Evolutionary conservation across 148 eudicot genomes (phyloP).

Genomic region (Agrostemma githago): DNA sequence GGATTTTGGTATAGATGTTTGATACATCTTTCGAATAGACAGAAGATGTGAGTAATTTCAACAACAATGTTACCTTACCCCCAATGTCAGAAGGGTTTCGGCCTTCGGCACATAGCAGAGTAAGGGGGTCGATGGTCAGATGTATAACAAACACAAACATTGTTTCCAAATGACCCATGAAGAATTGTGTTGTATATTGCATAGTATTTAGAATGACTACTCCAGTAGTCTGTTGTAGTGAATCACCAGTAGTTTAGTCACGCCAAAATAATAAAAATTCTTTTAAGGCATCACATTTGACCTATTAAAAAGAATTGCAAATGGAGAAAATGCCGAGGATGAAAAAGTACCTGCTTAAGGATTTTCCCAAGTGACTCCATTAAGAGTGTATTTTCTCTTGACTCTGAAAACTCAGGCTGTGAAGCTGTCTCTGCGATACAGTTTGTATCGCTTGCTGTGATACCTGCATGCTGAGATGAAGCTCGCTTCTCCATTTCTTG

Average conservation of each 20-base stretch:
- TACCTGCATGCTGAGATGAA: conserved; percentile 24
- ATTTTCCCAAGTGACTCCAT: conserved; percentile 71
- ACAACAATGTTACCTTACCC: neutral
- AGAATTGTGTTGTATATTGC: neutral
- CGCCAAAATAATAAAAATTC: neutral
- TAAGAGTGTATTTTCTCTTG: conserved; percentile 53
- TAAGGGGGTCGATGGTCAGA: too few relatives aligned
- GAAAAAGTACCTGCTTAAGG: conserved; percentile 47
- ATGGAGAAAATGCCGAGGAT: conserved; percentile 6
- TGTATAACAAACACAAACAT: too few relatives aligned
- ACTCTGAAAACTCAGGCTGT: conserved; percentile 28
- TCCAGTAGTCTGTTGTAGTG: neutral
- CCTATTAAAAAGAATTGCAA: neutral
- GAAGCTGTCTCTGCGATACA: conserved; percentile 21
- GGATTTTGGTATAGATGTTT: too few relatives aligned
- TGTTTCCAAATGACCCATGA: neutral
- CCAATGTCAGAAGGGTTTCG: neutral
- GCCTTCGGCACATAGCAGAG: too few relatives aligned
- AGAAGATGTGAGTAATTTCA: too few relatives aligned
- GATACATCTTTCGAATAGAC: too few relatives aligned
- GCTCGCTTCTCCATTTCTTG: conserved; percentile 61
- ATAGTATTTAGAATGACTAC: neutral
- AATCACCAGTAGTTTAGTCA: neutral
- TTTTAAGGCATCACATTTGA: neutral
- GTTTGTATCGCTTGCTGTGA: conserved; percentile 17